A percentile compares a stretch with the other conserved stretches of the same genome.
Conservation (phyloP, 1,139 yeast species). For the Hyphopichia pseudoburtonii region DNA sequence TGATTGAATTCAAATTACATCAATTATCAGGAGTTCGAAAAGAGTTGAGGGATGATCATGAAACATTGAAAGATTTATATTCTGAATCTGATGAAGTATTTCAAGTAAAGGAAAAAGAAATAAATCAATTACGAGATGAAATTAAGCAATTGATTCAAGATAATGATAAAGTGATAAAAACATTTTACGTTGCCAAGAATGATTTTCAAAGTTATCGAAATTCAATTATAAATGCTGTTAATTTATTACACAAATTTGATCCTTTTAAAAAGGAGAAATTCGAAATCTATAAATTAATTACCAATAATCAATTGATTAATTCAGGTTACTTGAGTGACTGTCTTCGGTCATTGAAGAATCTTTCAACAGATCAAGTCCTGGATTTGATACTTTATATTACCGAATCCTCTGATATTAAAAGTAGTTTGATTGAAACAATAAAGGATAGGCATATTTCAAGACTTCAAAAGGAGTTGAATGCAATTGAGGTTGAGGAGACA, state of each 20-base stretch:
- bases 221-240: conserved; percentile 23
- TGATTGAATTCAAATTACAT: conserved; percentile 25
- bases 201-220: conserved; percentile 23
- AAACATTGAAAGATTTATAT: not conserved
- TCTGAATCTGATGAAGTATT: not conserved
- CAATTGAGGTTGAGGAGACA: conserved; percentile 1
- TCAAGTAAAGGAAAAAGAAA: not conserved
- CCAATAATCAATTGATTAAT: conserved; percentile 19
- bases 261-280: conserved; percentile 20
- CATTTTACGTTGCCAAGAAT: conserved; percentile 18
- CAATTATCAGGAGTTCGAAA: conserved; percentile 7
- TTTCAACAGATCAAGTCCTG: not conserved
- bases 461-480: conserved; percentile 1
- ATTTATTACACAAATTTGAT: conserved; percentile 20
- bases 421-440: not conserved
- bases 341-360: conserved; percentile 4
- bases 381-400: not conserved
- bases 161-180: conserved; percentile 16
- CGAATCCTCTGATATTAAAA: not conserved
- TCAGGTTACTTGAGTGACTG: conserved; percentile 17
- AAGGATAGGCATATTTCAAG: conserved; percentile 1
- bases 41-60: conserved; percentile 1
- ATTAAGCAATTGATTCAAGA: conserved; percentile 19
- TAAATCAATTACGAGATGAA: conserved; percentile 6
- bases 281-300: conserved; percentile 32